phyloP scores from a whole-genome alignment of 1,139 yeast genomes.

The Suhomyces kunorum region DNA sequence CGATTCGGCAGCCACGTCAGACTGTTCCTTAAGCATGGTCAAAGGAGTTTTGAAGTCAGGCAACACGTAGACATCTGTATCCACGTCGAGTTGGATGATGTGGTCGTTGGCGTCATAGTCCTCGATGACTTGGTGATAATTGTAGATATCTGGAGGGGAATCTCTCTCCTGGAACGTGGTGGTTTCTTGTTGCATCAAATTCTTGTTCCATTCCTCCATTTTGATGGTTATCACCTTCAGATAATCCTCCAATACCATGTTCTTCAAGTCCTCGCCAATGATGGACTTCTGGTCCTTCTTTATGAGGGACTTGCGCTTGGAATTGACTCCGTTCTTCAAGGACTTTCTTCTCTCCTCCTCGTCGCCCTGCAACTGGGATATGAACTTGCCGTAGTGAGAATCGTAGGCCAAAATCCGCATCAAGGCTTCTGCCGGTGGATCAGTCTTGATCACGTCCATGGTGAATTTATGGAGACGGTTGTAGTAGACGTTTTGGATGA shows the following conservation, averaged over 20 bases:
- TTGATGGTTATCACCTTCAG: conserved; percentile 65
- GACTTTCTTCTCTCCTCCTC: conserved; percentile 11
- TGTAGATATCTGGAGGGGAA: conserved; percentile 66
- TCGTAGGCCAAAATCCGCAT: conserved; percentile 73
- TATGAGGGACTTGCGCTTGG: conserved; percentile 41
- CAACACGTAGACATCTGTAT: conserved; percentile 68
- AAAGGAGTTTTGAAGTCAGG: conserved; percentile 55
- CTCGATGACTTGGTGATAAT: conserved; percentile 42
- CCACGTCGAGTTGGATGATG: conserved; percentile 61
- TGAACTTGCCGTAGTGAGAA: conserved; percentile 54
- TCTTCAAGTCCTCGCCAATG: conserved; percentile 71
- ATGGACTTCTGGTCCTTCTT: conserved; percentile 48
- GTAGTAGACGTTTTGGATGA: conserved; percentile 69
- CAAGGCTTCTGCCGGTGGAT: conserved; percentile 71
- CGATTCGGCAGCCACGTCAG: conserved; percentile 89
- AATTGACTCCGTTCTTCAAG: conserved; percentile 1
- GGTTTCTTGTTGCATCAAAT: conserved; percentile 65
- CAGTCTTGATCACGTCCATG: conserved; percentile 61
- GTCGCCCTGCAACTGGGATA: conserved; percentile 25
- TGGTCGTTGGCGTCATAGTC: conserved; percentile 53
- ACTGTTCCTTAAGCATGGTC: conserved; percentile 84
- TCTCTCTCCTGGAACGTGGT: conserved; percentile 60
- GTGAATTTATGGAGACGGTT: conserved; percentile 63
- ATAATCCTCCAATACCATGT: conserved; percentile 67
- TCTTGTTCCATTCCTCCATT: conserved; percentile 80